phyloP scores from a whole-genome alignment of 495 filamentous ascomycete genomes.

The Bacidia gigantensis region DNA sequence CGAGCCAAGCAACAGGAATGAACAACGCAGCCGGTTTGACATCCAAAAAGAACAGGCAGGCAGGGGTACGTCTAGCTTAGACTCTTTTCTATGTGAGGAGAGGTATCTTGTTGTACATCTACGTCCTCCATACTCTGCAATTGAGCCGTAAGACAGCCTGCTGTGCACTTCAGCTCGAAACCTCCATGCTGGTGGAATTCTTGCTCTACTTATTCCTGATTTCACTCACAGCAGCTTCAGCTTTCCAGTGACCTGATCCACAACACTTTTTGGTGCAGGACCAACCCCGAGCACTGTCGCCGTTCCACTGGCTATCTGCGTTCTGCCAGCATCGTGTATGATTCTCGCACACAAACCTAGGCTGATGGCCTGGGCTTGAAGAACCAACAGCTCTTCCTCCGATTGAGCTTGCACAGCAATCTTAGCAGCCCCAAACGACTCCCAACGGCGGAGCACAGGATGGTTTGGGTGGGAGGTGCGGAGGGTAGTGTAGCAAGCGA shows the following conservation, averaged over 20 bases:
- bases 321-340: slow-evolving; percentile 89
- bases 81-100: background rate
- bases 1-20: slow-evolving; percentile 61
- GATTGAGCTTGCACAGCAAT: slow-evolving; percentile 73
- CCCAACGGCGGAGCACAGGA: slow-evolving; percentile 71
- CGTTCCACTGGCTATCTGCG: slow-evolving; percentile 88
- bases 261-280: slow-evolving; percentile 71
- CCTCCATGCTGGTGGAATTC: background rate
- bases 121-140: background rate
- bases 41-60: slow-evolving; percentile 73
- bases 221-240: slow-evolving; percentile 63
- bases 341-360: slow-evolving; percentile 77
- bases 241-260: slow-evolving; percentile 75
- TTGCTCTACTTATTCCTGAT: background rate
- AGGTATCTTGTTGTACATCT: background rate
- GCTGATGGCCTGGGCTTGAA: slow-evolving; percentile 47
- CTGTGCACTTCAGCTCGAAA: background rate
- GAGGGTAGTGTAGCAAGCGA: slow-evolving; percentile 88
- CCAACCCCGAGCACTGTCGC: slow-evolving; percentile 83
- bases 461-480: slow-evolving; percentile 39
- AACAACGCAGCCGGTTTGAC: slow-evolving; percentile 57
- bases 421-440: slow-evolving; percentile 74
- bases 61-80: slow-evolving; percentile 73
- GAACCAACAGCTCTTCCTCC: slow-evolving; percentile 65
- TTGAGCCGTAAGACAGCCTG: background rate